These are phyloP conservation scores for Dactylis glomerata DNA, from an alignment of 176 grass and related monocot species.

Conservation along the genomic window DNA sequence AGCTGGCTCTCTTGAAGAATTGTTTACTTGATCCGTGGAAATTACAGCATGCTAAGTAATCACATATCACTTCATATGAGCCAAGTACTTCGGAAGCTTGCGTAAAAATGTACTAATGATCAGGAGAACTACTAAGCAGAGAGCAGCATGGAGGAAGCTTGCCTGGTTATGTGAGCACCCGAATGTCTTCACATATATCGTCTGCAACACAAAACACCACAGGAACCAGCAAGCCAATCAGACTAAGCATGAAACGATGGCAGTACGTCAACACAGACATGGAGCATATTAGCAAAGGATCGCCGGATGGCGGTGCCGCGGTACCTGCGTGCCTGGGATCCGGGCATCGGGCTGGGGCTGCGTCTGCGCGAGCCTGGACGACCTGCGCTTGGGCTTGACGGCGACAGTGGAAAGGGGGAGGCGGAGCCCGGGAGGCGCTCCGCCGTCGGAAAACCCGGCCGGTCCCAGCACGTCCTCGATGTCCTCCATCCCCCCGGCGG, in stretches of 20 bases:
- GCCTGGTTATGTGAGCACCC: conserved; percentile 96
- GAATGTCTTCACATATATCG: conserved; percentile 88
- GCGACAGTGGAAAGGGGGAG: conserved; percentile 58
- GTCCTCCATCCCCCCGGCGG: conserved; percentile 57
- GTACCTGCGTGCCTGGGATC: conserved; percentile 82
- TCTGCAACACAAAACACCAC: conserved; percentile 42
- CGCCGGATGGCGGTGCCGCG: background rate
- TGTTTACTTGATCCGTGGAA: background rate
- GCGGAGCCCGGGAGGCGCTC: conserved; percentile 58
- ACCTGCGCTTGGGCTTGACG: conserved; percentile 63
- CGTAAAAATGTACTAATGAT: background rate
- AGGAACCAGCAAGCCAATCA: background rate
- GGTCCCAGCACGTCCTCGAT: conserved; percentile 78
- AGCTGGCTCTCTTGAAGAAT: background rate
- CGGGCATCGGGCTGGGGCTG: conserved; percentile 29
- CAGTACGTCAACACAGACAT: background rate
- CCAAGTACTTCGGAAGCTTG: background rate
- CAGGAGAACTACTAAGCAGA: background rate
- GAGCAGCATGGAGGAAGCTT: conserved; percentile 19
- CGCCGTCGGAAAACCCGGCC: conserved; percentile 17
- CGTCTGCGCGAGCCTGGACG: conserved; percentile 46
- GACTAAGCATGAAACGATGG: background rate
- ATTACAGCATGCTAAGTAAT: background rate
- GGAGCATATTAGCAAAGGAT: background rate
- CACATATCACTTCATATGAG: background rate